Conservation (phyloP, 805 yeast genomes). For the Candida maesae region DNA sequence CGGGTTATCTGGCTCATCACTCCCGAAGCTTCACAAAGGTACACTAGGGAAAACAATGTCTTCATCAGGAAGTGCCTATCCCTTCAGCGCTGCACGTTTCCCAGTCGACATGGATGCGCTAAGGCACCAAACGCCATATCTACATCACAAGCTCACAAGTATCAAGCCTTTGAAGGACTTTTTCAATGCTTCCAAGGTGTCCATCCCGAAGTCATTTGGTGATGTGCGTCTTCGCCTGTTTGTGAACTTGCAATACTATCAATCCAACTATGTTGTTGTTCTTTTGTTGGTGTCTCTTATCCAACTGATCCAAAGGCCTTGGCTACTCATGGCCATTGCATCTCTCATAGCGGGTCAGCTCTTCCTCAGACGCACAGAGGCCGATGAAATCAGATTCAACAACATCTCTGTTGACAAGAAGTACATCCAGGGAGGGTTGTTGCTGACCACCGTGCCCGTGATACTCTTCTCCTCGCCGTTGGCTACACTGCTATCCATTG, state of each 20-base stretch:
- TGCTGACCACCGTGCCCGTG: slow-evolving; percentile 19
- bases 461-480: slow-evolving; percentile 20
- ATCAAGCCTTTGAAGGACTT: slow-evolving; percentile 22
- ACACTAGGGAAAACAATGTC: background rate
- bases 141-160: slow-evolving; percentile 23
- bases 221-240: slow-evolving; percentile 15
- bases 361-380: slow-evolving; percentile 8
- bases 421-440: slow-evolving; percentile 10
- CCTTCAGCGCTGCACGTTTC: slow-evolving; percentile 13
- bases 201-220: slow-evolving; percentile 9
- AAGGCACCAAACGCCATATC: slow-evolving; percentile 22
- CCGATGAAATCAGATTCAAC: slow-evolving; percentile 9
- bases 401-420: slow-evolving; percentile 17
- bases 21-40: no score
- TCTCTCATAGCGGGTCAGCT: slow-evolving; percentile 10
- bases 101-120: slow-evolving; percentile 14
- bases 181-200: slow-evolving; percentile 16
- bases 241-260: slow-evolving; percentile 20
- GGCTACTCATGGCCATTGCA: slow-evolving; percentile 13
- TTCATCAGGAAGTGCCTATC: slow-evolving; percentile 8
- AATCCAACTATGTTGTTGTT: slow-evolving; percentile 23
- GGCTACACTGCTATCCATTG: slow-evolving; percentile 11
- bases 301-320: slow-evolving; percentile 19
- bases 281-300: slow-evolving; percentile 13
- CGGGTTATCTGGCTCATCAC: no score